Percentiles rank a stretch among this genome's conserved stretches.
phyloP scores from a whole-genome alignment of 305 asterid genomes.

The Plantago rigida region DNA sequence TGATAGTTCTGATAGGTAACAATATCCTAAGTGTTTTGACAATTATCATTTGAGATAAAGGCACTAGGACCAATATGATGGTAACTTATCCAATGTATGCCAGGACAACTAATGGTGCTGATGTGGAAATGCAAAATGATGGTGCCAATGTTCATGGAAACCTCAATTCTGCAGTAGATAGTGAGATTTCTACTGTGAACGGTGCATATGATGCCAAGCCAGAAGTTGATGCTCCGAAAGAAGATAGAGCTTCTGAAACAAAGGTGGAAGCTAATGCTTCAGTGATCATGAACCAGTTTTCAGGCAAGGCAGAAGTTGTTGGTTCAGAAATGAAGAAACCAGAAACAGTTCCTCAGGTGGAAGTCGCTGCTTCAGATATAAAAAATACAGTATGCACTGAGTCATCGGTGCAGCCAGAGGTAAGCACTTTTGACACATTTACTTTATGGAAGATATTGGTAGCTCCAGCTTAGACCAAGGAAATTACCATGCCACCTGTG shows the following conservation, averaged over 20 bases:
- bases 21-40: conserved; percentile 5
- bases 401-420: conserved; percentile 48
- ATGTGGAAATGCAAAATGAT: conserved; percentile 38
- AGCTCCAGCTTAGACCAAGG: background rate
- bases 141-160: conserved; percentile 32
- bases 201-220: conserved; percentile 31
- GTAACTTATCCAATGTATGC: conserved; percentile 20
- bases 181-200: conserved; percentile 34
- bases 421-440: conserved; percentile 24
- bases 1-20: conserved; percentile 46
- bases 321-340: conserved; percentile 37
- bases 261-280: conserved; percentile 37
- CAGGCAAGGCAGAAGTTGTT: conserved; percentile 17
- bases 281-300: conserved; percentile 28
- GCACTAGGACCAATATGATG: conserved; percentile 19
- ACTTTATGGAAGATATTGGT: background rate
- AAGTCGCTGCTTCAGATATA: conserved; percentile 33
- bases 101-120: conserved; percentile 29
- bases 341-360: conserved; percentile 8
- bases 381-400: conserved; percentile 31
- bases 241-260: conserved; percentile 32
- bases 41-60: conserved; percentile 1
- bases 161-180: conserved; percentile 34
- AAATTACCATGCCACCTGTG: background rate
- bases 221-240: conserved; percentile 30